These are phyloP conservation scores for Przewalskia tangutica DNA, from an alignment of 257 asterid species.

Conservation along the genomic window DNA sequence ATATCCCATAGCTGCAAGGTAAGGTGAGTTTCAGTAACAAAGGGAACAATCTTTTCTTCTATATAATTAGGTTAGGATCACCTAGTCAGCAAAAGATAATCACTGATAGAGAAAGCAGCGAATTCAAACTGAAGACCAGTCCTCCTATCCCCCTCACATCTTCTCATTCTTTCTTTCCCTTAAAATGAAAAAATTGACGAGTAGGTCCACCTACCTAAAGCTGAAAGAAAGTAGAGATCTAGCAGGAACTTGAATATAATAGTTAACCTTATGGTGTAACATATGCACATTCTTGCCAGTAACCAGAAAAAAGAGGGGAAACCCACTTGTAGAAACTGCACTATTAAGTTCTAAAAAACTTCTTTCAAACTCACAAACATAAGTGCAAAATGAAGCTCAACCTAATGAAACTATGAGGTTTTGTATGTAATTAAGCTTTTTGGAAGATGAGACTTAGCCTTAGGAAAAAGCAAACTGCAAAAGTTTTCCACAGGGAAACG, in stretches of 20 bases:
- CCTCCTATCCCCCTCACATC: background rate
- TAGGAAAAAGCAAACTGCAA: background rate
- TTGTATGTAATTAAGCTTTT: background rate
- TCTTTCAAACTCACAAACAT: background rate
- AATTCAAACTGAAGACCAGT: background rate
- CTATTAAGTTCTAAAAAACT: background rate
- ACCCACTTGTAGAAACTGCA: background rate
- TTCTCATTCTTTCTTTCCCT: background rate
- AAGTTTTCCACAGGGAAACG: background rate
- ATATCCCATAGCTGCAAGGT: constrained; percentile 90
- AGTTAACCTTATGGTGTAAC: background rate
- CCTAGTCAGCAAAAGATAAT: background rate
- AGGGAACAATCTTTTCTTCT: background rate
- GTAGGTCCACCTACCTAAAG: background rate
- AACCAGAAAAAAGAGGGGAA: background rate
- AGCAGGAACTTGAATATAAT: background rate
- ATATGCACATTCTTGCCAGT: background rate
- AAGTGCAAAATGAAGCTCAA: background rate
- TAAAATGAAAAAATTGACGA: background rate
- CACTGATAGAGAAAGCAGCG: background rate
- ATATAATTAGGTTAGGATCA: background rate
- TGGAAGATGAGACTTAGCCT: background rate
- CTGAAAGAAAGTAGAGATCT: background rate
- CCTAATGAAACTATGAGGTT: background rate
- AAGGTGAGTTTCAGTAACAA: background rate